Evolutionary conservation across 129 eudicot genomes (phyloP).

Genomic region (Scalesia atractyloides): DNA sequence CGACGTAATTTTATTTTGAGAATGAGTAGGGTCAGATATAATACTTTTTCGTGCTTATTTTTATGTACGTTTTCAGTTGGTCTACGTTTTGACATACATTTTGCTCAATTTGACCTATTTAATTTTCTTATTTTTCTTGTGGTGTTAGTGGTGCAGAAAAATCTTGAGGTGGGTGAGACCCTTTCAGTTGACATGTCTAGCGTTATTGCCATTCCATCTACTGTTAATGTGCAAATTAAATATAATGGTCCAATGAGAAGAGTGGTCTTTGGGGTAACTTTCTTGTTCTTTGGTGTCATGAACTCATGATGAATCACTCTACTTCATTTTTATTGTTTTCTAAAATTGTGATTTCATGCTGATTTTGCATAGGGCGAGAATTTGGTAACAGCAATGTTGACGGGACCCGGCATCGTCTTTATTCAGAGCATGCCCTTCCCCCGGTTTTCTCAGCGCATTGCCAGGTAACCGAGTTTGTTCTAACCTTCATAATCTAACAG

Average conservation of each 20-base stretch:
- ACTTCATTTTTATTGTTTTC: conserved; percentile 7
- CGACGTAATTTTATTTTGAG: no score
- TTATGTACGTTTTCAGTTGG: no score
- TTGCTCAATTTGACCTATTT: not conserved
- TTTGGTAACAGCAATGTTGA: conserved; percentile 74
- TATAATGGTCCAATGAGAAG: conserved; percentile 92
- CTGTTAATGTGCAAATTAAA: conserved; percentile 71
- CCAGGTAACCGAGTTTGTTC: conserved; percentile 51
- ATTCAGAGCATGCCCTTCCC: conserved; percentile 97
- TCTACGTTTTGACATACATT: no score
- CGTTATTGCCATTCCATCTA: conserved; percentile 72
- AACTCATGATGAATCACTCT: conserved; percentile 9
- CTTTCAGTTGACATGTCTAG: conserved; percentile 86
- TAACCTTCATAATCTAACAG: not conserved
- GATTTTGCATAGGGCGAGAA: conserved; percentile 67
- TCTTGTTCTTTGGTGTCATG: conserved; percentile 10
- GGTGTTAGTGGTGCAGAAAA: conserved; percentile 91
- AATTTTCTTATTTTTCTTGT: conserved; percentile 15
- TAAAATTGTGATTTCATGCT: conserved; percentile 4
- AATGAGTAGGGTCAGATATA: no score
- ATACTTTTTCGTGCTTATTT: no score
- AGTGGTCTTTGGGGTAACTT: conserved; percentile 90
- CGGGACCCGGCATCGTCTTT: conserved; percentile 97
- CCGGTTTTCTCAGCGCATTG: conserved; percentile 92
- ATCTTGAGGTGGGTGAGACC: conserved; percentile 96